Base-by-base conservation (phyloP, 345 rosid genomes). In the Murraya koenigii region DNA sequence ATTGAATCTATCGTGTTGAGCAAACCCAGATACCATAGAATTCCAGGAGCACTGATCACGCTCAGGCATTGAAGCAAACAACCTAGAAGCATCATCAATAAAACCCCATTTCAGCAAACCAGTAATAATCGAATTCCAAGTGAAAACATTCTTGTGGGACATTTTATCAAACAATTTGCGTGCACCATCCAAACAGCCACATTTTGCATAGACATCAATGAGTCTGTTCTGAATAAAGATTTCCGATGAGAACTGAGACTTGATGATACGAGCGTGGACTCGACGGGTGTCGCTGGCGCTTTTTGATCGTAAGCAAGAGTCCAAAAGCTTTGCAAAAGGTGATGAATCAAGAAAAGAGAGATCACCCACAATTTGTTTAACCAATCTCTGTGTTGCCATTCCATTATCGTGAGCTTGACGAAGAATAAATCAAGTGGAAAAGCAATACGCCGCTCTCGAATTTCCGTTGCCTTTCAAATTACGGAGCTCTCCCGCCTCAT, bases 31-130 rank as follows among this genome's bases (percentile, higher is more conserved):
- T 8, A 95, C 79, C 88, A 95, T 86, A 2, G 90, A 87, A 70
- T 90, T 95, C 98, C 98, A 90, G 0, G 98, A 86, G 86, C 97
- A 93, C 81, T 89, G 93, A 56, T 95, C 98, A 0, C 82, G 90
- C 62, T 87, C 82, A 1, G 86, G 89, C 90, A 92, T 89, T 5
- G 83, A 87, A 47, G 63, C 17, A 11, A 95, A 93, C 14, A 86
- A 6, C 64, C 49, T 56, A 3, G 65, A 82, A 44, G 91, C 98
- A 80, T 93, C 95, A 72, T 90, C 82, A n/a, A 93, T 30, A 58
- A 81, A 83, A 6, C 89, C 92, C 22, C 64, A 80, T 76, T 89
- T 93, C 78, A 87, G 68, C 15, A 89, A 76, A 54, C 80, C 91
- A 10, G 90, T 80, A 25, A 90, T 52, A 54, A 89, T 61, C 52